A percentile compares a stretch with the other conserved stretches of the same genome.
These are phyloP conservation scores for Talaromyces proteolyticus DNA, from an alignment of 495 filamentous ascomycete genomes.

Conservation along the genomic window DNA sequence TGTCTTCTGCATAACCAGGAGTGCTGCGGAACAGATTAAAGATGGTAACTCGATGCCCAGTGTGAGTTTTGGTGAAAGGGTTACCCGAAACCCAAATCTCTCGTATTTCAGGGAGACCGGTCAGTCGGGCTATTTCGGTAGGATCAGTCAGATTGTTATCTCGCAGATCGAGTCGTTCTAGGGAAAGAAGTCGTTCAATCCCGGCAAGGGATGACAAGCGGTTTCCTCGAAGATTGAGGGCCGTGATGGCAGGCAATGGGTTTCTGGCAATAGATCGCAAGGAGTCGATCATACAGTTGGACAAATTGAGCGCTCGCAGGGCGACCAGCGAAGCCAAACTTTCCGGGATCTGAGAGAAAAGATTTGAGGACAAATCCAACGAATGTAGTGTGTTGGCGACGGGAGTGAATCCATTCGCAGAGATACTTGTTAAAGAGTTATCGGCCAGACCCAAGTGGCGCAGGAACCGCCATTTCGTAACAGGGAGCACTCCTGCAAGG, in stretches of 20 bases:
- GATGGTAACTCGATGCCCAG: slow-evolving; percentile 77
- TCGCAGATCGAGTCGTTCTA: slow-evolving; percentile 85
- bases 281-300: slow-evolving; percentile 95
- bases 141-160: slow-evolving; percentile 91
- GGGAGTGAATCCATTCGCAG: slow-evolving; percentile 66
- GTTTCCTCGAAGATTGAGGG: slow-evolving; percentile 86
- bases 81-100: slow-evolving; percentile 90
- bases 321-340: slow-evolving; percentile 74
- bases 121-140: slow-evolving; percentile 82
- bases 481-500: slow-evolving; percentile 56
- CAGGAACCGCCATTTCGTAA: slow-evolving; percentile 91
- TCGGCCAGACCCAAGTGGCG: slow-evolving; percentile 87
- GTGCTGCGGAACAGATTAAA: slow-evolving; percentile 96
- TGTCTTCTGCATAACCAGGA: slow-evolving; percentile 84
- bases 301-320: slow-evolving; percentile 83
- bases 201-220: slow-evolving; percentile 84
- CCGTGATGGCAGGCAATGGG: slow-evolving; percentile 88
- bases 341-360: slow-evolving; percentile 88
- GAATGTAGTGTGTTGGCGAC: slow-evolving; percentile 83
- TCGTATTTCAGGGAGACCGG: slow-evolving; percentile 80
- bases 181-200: slow-evolving; percentile 78
- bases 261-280: slow-evolving; percentile 80
- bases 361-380: slow-evolving; percentile 85
- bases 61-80: slow-evolving; percentile 83
- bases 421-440: slow-evolving; percentile 77